Conservation (phyloP, 768 basidiomycete genomes). For the Tylopilus intermedius region DNA sequence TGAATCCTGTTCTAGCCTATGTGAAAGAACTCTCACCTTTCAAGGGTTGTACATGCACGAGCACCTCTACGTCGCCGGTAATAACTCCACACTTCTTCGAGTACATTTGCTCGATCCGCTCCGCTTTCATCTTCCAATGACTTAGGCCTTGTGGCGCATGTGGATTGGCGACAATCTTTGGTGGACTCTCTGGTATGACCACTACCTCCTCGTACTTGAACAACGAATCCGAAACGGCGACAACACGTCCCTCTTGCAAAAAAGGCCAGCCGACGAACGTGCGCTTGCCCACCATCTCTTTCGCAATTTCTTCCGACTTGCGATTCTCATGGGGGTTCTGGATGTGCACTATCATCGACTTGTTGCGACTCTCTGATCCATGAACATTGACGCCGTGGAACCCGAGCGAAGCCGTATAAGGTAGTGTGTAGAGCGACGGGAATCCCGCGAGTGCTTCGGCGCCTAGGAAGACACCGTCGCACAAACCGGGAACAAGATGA, state of each 20-base stretch:
- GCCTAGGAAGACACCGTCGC: slow-evolving; percentile 85
- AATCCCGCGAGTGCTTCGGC: slow-evolving; percentile 88
- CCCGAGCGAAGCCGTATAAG: slow-evolving; percentile 68
- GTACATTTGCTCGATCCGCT: slow-evolving; percentile 76
- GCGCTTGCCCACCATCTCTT: slow-evolving; percentile 67
- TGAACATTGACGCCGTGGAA: slow-evolving; percentile 93
- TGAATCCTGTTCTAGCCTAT: not conserved
- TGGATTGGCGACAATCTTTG: slow-evolving; percentile 63
- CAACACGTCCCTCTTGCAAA: slow-evolving; percentile 85
- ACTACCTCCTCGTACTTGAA: slow-evolving; percentile 79
- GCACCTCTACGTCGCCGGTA: slow-evolving; percentile 71
- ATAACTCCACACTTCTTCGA: slow-evolving; percentile 88
- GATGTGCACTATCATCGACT: slow-evolving; percentile 88
- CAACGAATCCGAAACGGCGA: slow-evolving; percentile 77
- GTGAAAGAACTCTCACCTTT: slow-evolving; percentile 55
- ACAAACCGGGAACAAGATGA: slow-evolving; percentile 79
- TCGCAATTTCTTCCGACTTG: slow-evolving; percentile 70
- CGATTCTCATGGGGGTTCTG: slow-evolving; percentile 65
- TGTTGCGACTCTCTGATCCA: slow-evolving; percentile 83
- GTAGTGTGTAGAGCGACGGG: slow-evolving; percentile 89
- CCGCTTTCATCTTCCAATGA: slow-evolving; percentile 77
- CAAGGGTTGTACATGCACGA: slow-evolving; percentile 85
- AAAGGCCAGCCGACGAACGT: slow-evolving; percentile 91
- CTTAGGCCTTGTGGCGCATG: slow-evolving; percentile 65
- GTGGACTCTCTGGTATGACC: slow-evolving; percentile 45